phyloP scores from a whole-genome alignment of 176 grass and related monocot genomes.

The Cenchrus americanus region DNA sequence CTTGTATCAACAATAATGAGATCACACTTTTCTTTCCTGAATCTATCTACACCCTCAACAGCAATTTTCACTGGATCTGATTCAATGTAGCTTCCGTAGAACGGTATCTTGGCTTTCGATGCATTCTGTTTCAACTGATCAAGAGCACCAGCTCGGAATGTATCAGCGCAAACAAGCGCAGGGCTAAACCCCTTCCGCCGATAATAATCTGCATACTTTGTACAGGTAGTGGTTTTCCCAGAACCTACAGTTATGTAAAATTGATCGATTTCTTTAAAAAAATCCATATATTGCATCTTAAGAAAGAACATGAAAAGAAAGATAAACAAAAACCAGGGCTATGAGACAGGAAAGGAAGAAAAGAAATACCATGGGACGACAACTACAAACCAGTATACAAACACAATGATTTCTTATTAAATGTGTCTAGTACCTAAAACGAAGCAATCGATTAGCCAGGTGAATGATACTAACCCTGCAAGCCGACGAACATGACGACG shows the following conservation, averaged over 20 bases:
- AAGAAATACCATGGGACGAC: too few species aligned
- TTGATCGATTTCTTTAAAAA: neutral
- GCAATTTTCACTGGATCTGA: slow-evolving; percentile 97
- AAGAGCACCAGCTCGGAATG: slow-evolving; percentile 96
- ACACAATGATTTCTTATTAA: too few species aligned
- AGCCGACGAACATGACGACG: slow-evolving; percentile 90
- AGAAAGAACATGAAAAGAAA: too few species aligned
- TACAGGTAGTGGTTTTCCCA: slow-evolving; percentile 96
- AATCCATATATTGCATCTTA: too few species aligned
- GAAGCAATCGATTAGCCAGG: neutral
- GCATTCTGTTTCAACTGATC: slow-evolving; percentile 98
- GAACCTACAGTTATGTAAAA: slow-evolving; percentile 46
- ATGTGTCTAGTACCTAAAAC: too few species aligned
- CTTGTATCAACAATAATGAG: slow-evolving; percentile 98
- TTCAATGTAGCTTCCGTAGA: slow-evolving; percentile 92
- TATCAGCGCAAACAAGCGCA: slow-evolving; percentile 93
- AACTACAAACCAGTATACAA: too few species aligned
- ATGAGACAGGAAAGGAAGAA: neutral
- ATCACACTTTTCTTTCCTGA: slow-evolving; percentile 90
- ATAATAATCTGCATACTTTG: slow-evolving; percentile 93
- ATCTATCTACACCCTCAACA: slow-evolving; percentile 90
- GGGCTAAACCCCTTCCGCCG: slow-evolving; percentile 84
- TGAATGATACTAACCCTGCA: slow-evolving; percentile 65
- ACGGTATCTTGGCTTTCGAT: slow-evolving; percentile 94
- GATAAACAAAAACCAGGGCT: too few species aligned